These are phyloP conservation scores for Chiua virens DNA, from an alignment of 768 basidiomycete genomes.

Conservation along the genomic window DNA sequence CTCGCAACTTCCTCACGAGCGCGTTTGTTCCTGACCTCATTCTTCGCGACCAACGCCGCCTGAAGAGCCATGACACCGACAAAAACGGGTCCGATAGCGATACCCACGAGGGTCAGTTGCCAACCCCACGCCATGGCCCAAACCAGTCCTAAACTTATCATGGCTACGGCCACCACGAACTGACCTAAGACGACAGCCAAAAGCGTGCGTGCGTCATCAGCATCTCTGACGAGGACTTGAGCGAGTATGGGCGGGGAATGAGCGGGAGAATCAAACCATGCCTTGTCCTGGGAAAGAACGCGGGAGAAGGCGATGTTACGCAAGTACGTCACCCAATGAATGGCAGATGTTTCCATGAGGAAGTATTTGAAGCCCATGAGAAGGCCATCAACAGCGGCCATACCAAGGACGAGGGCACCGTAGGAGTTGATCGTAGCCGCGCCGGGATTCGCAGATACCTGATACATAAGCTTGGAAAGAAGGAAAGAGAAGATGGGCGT, in stretches of 20 bases:
- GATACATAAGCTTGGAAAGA: constrained; percentile 76
- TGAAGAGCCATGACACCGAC: constrained; percentile 72
- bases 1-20: constrained; percentile 84
- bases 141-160: constrained; percentile 79
- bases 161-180: constrained; percentile 67
- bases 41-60: constrained; percentile 64
- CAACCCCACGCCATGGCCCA: constrained; percentile 91
- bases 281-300: constrained; percentile 78
- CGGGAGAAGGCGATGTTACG: constrained; percentile 55
- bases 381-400: constrained; percentile 76
- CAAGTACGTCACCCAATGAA: constrained; percentile 71
- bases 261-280: constrained; percentile 76
- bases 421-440: constrained; percentile 66
- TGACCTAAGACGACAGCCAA: constrained; percentile 74
- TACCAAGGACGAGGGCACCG: constrained; percentile 68
- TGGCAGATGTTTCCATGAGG: constrained; percentile 72
- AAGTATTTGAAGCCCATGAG: constrained; percentile 76
- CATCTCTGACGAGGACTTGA: constrained; percentile 82
- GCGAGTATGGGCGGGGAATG: constrained; percentile 63
- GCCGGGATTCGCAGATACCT: constrained; percentile 70
- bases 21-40: constrained; percentile 79
- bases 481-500: constrained; percentile 93
- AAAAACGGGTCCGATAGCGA: constrained; percentile 87
- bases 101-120: constrained; percentile 89
- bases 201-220: constrained; percentile 81